phyloP scores from a whole-genome alignment of 768 basidiomycete species.

The Xerocomellus amylosporus region DNA sequence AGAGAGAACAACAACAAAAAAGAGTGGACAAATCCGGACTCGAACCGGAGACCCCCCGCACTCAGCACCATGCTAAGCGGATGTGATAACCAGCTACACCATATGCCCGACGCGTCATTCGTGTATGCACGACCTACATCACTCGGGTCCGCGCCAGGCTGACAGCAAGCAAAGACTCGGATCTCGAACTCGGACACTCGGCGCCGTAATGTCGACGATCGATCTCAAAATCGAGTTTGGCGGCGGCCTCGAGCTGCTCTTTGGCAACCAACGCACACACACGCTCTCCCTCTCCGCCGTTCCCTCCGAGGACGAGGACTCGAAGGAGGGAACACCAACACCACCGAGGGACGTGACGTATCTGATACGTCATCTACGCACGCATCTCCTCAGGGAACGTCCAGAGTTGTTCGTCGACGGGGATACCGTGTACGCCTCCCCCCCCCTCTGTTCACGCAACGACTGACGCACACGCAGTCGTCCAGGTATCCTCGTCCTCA shows the following conservation, averaged over 20 bases:
- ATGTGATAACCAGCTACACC: slow-evolving; percentile 42
- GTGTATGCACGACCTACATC: too few relatives aligned
- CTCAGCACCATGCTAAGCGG: slow-evolving; percentile 36
- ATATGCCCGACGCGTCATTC: slow-evolving; percentile 26
- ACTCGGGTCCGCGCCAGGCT: too few relatives aligned
- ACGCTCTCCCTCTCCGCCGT: slow-evolving; percentile 49
- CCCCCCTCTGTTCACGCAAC: neutral
- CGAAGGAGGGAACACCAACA: neutral
- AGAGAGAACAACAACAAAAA: slow-evolving; percentile 24
- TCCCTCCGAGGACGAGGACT: slow-evolving; percentile 22
- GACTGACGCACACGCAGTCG: slow-evolving; percentile 51
- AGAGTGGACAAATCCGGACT: slow-evolving; percentile 39
- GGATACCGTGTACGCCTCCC: slow-evolving; percentile 67
- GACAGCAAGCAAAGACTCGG: too few relatives aligned
- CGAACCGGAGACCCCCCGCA: slow-evolving; percentile 42
- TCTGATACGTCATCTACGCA: slow-evolving; percentile 75
- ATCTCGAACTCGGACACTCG: too few relatives aligned
- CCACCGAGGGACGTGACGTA: slow-evolving; percentile 59
- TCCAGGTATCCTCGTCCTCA: slow-evolving; percentile 93
- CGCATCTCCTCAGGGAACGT: slow-evolving; percentile 77
- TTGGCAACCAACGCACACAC: slow-evolving; percentile 66
- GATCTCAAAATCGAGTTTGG: slow-evolving; percentile 70
- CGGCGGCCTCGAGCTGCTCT: slow-evolving; percentile 85
- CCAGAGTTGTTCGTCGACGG: slow-evolving; percentile 88
- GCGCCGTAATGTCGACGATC: slow-evolving; percentile 21